Base-by-base conservation (phyloP, 1,284 basidiomycete genomes). In the Ustilago xerochloae region DNA sequence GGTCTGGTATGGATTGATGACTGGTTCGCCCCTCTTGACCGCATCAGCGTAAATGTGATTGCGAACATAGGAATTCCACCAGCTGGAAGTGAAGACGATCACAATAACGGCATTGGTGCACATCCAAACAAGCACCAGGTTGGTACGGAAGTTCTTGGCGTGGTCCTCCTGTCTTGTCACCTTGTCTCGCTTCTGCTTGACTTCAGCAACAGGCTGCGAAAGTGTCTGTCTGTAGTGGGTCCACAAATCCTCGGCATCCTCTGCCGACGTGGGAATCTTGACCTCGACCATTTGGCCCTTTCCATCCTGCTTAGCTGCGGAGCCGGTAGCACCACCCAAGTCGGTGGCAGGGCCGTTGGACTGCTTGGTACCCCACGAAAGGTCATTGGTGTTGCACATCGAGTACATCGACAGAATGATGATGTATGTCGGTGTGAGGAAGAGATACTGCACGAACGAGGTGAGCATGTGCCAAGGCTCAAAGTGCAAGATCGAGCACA, bases 81-180 rank as follows among this genome's bases (percentile, higher is more conserved):
- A 74, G 1, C 58, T 66, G 35, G 78, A 72, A 15, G 75, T 80
- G 18, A 83, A 60, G 30, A 84, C 66, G 16, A 66, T 72, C 32
- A 84, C 66, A 8, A 71, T 75, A 8, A 81, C 64, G 0, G 74
- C 79, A 32, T 84, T 84, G 46, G 75, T 73, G 62, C 81, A 66
- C 47, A 78, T 90, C 91, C 94, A 96, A 3, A 89, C 87, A 50
- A 98, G 87, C 47, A 98, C 86, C n/a, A 94, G 92, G 86, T 95
- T 96, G 15, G 94, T 97, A 67, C 94, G 87, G 77, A 97, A 92
- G 83, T 91, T 92, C 0, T 76, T 81, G 63, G 85, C 86, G 55
- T 82, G 78, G 61, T 67, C 82, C 47, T 73, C 75, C 61, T 81
- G 80, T 41, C 64, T 64, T 20, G 69, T 71, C 43, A 78, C 81